phyloP scores from a whole-genome alignment of 2,329 filamentous ascomycete species.

The Neofusicoccum kwambonambiense region DNA sequence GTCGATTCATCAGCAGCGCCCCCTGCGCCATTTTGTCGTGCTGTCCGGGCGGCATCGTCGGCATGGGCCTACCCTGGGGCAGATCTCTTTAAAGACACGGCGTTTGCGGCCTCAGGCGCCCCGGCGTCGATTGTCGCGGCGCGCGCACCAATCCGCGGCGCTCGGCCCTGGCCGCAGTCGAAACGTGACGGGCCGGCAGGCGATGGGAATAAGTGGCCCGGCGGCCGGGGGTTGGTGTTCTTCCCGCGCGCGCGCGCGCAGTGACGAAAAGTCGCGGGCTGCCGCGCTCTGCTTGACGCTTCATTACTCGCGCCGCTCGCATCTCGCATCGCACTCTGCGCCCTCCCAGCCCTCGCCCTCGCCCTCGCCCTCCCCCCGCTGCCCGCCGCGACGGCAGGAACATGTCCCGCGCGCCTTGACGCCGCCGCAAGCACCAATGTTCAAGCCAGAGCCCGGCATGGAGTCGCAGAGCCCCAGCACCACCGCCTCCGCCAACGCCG shows the following conservation, averaged over 20 bases:
- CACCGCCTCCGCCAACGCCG: not conserved
- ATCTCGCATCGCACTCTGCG: not conserved
- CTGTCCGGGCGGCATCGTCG: not conserved
- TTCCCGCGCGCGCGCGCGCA: not conserved
- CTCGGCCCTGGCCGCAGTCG: not conserved
- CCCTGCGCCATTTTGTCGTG: constrained; percentile 16
- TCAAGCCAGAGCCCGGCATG: constrained; percentile 15
- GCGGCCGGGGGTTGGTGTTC: not conserved
- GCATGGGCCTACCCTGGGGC: constrained; percentile 4
- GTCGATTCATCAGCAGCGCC: constrained; percentile 13
- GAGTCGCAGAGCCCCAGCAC: constrained; percentile 18
- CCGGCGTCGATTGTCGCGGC: constrained; percentile 10
- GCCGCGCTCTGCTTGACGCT: not conserved
- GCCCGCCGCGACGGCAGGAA: not conserved
- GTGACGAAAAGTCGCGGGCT: constrained; percentile 7
- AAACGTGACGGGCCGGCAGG: not conserved
- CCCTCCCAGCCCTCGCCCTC: not conserved
- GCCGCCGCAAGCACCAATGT: not conserved
- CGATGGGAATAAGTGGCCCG: constrained; percentile 10
- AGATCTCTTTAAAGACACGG: not conserved
- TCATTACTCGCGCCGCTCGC: constrained; percentile 4
- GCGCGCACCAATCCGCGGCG: constrained; percentile 5
- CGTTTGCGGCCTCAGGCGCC: constrained; percentile 5
- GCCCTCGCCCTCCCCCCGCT: not conserved
- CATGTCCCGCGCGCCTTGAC: constrained; percentile 10